Percentiles rank a stretch among this genome's conserved stretches.
Conservation (phyloP, 1,284 basidiomycete genomes). For the Pseudozyma sp. region DNA sequence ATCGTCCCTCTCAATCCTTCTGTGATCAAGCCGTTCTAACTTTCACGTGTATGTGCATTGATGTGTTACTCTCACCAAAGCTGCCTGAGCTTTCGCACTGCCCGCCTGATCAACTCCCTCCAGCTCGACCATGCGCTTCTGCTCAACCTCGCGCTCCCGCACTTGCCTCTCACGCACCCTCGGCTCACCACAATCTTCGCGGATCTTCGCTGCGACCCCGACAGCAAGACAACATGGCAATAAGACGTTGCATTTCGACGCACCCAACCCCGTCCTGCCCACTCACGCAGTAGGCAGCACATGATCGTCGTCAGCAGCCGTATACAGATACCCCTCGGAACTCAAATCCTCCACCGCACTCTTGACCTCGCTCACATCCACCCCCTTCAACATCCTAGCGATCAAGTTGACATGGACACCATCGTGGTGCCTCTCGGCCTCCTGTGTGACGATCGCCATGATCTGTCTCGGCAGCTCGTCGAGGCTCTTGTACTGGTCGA, state of each 20-base stretch:
- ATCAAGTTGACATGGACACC: constrained; percentile 55
- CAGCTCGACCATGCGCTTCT: too few relatives aligned
- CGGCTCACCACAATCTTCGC: background rate
- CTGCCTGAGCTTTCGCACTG: too few relatives aligned
- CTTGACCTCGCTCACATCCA: constrained; percentile 48
- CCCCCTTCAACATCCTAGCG: constrained; percentile 42
- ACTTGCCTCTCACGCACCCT: background rate
- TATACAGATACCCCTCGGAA: constrained; percentile 60
- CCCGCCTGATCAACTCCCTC: too few relatives aligned
- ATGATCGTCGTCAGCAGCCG: constrained; percentile 61
- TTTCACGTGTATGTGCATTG: too few relatives aligned
- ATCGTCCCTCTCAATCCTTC: too few relatives aligned
- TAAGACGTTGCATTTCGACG: too few relatives aligned
- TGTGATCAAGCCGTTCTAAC: too few relatives aligned
- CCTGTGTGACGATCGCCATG: constrained; percentile 48
- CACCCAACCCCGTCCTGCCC: background rate
- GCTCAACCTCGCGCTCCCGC: too few relatives aligned
- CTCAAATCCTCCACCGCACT: constrained; percentile 57
- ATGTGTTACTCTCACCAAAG: too few relatives aligned
- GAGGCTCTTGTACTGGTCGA: constrained; percentile 46
- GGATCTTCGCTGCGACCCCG: too few relatives aligned
- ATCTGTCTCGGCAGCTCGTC: constrained; percentile 45
- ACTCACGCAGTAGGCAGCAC: constrained; percentile 56
- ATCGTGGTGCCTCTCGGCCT: constrained; percentile 53
- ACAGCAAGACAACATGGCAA: too few relatives aligned